Base-by-base conservation (phyloP, 306 rosid species). In the Amphicarpaea edgeworthii region DNA sequence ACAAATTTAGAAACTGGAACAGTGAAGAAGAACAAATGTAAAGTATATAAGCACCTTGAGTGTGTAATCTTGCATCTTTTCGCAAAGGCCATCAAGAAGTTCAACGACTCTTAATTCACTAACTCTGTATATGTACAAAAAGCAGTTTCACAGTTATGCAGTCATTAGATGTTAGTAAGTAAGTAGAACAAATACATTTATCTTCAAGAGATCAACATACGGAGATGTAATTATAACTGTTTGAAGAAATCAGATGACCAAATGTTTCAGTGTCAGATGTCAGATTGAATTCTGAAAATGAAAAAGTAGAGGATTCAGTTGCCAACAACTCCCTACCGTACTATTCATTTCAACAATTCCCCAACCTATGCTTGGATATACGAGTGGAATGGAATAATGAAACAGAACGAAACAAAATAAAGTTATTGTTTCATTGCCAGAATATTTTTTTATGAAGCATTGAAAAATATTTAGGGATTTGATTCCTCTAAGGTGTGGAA, bases 21-120 rank as follows among this genome's bases (percentile, higher is more conserved):
- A 16, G 59, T 58, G 49, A 12, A 19, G 67, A 55, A 64, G 64
- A 73, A 65, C 43, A 40, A 47, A 70, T 12, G 70, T 3, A 20
- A 21, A 64, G 72, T 26, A 53, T 50, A 51, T 63, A 65, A 50
- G 47, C 60, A 92, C 95, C 99, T 85, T 81, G 75, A 90, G 85
- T 15, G 97, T 88, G 84, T 95, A 95, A 55, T 90, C 99, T 84
- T 85, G 92, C 99, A 95, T 95, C 91, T 92, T 95, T 28, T 92
- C 96, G 7, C 99, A 92, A 73, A 95, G 97, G 49, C 86, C 97
- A 64, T 95, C 97, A 4, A 95, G 97, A 69, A 95, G 99, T 75
- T 95, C 99, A 64, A 95, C 97, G 0, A 87, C 89, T 83, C 97
- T 89, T 40, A 95, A 84, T 82, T 95, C 99, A 59, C 99, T 94